These are phyloP conservation scores for Croton setiger DNA, from an alignment of 441 rosid species.

Conservation along the genomic window DNA sequence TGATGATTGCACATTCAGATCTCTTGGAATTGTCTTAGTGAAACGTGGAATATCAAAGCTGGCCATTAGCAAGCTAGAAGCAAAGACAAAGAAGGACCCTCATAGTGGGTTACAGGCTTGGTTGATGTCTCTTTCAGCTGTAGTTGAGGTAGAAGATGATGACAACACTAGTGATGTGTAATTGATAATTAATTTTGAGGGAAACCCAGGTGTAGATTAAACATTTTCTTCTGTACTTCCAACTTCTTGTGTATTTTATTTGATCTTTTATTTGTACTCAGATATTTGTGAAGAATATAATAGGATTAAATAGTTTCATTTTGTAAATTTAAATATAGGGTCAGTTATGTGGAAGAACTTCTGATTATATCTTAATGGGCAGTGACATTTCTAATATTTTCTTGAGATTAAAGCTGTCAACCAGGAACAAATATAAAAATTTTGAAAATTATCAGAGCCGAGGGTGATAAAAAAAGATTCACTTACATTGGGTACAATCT, in stretches of 20 bases:
- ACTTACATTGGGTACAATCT: neutral
- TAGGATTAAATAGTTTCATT: too few species aligned
- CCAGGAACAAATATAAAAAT: neutral
- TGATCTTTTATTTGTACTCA: too few species aligned
- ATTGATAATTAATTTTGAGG: neutral
- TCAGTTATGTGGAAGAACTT: neutral
- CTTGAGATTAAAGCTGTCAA: too few species aligned
- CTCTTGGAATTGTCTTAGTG: conserved; percentile 31
- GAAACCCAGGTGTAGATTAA: conserved; percentile 1
- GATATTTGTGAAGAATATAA: too few species aligned
- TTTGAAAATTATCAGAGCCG: neutral
- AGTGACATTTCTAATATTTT: neutral
- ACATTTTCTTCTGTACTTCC: neutral
- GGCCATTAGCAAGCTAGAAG: conserved; percentile 49
- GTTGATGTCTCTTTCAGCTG: conserved; percentile 44
- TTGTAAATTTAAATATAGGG: neutral
- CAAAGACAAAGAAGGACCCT: conserved; percentile 36
- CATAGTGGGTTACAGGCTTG: conserved; percentile 47
- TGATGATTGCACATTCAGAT: conserved; percentile 58
- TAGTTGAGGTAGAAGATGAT: conserved; percentile 25
- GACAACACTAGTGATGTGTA: conserved; percentile 17
- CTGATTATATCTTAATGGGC: neutral
- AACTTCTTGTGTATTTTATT: neutral
- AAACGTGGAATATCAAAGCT: conserved; percentile 69
- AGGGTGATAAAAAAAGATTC: neutral